Percentiles rank a stretch among this genome's conserved stretches.
These are phyloP conservation scores for Amborella trichopoda DNA, from an alignment of 164 flowering plant genomes.

Conservation along the genomic window DNA sequence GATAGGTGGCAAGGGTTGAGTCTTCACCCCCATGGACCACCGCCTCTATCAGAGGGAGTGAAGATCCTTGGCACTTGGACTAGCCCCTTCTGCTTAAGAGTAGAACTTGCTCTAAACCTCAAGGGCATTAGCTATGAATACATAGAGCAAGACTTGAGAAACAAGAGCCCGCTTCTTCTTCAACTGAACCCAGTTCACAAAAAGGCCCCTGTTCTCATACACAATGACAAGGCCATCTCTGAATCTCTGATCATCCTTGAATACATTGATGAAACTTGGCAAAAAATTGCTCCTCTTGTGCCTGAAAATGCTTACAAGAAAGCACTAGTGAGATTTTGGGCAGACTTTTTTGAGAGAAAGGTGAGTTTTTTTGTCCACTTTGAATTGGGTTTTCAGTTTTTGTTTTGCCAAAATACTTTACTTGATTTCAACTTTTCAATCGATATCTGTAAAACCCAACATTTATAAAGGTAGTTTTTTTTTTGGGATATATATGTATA, in stretches of 20 bases:
- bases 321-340: conserved; percentile 14
- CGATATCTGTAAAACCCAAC: too few relatives aligned
- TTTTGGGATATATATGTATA: too few relatives aligned
- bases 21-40: too few relatives aligned
- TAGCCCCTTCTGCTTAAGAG: neutral
- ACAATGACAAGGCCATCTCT: conserved; percentile 9
- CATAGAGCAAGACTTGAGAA: conserved; percentile 2
- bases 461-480: too few relatives aligned
- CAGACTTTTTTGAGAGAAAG: conserved; percentile 5
- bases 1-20: too few relatives aligned
- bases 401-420: too few relatives aligned
- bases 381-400: too few relatives aligned
- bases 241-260: conserved; percentile 10
- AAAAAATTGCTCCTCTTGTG: conserved; percentile 3
- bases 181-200: conserved; percentile 1
- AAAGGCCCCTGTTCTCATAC: neutral
- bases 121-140: conserved; percentile 5
- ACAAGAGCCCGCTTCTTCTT: conserved; percentile 4
- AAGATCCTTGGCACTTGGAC: conserved; percentile 4
- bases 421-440: too few relatives aligned
- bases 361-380: neutral
- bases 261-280: conserved; percentile 2
- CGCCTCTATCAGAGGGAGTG: too few relatives aligned
- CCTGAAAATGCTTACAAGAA: conserved; percentile 4
- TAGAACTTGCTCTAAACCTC: conserved; percentile 5